A percentile compares a stretch with the other conserved stretches of the same genome.
These are phyloP conservation scores for Verbena officinalis DNA, from an alignment of 257 asterid species.

Conservation along the genomic window DNA sequence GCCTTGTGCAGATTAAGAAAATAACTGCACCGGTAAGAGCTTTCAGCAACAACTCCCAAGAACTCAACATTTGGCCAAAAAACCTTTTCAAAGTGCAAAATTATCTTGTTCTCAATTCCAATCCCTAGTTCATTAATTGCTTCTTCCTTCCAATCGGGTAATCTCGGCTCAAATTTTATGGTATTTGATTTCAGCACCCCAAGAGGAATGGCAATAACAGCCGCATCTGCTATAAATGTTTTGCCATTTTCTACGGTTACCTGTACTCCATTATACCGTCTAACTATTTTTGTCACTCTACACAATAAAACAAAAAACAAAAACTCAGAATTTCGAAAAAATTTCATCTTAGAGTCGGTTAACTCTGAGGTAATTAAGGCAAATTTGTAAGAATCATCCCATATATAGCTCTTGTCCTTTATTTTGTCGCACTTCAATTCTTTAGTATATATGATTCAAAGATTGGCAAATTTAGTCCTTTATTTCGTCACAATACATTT, in stretches of 20 bases:
- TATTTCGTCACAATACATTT: no score
- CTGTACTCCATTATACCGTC: conserved; percentile 81
- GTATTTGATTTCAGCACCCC: conserved; percentile 84
- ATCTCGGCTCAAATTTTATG: conserved; percentile 80
- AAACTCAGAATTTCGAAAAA: not conserved
- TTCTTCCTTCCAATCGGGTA: conserved; percentile 94
- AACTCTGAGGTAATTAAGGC: not conserved
- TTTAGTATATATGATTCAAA: no score
- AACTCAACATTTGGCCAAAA: conserved; percentile 99
- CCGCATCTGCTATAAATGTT: conserved; percentile 91
- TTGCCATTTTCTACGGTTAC: conserved; percentile 87
- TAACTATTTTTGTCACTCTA: conserved; percentile 76
- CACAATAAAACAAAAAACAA: conserved; percentile 6
- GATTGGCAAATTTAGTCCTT: no score
- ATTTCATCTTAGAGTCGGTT: not conserved
- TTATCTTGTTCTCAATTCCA: conserved; percentile 96
- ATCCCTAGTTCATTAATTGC: conserved; percentile 86
- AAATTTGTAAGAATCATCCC: no score
- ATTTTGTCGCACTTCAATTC: no score
- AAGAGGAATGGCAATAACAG: conserved; percentile 80
- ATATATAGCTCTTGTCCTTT: no score
- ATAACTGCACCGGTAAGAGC: conserved; percentile 84
- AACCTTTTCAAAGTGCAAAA: conserved; percentile 73
- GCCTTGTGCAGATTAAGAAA: conserved; percentile 98
- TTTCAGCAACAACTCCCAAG: conserved; percentile 91